Base-by-base conservation (phyloP, 2,329 filamentous ascomycete genomes). In the Trichoderma asperellum region DNA sequence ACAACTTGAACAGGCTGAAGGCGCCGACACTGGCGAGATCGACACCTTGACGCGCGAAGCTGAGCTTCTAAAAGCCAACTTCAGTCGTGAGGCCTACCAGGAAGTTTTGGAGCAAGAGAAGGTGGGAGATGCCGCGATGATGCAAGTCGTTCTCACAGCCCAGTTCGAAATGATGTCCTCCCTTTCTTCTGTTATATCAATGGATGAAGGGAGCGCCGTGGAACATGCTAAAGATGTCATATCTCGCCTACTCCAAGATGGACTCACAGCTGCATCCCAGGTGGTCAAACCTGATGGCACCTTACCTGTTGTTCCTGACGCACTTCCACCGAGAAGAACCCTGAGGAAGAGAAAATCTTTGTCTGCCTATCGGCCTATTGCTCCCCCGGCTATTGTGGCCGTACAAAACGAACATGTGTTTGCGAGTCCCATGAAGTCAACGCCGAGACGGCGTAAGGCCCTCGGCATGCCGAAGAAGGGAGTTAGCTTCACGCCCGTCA, bases 111-210 rank as follows among this genome's bases (percentile, higher is more conserved):
- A 98, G 67, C 90, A 96, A 75, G 94, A 98, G 72, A 95, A 91
- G 81, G 85, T 87, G 32, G 91, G 91, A 14, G 94, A 97, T 77
- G 88, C 90, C 24, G 88, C 87, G 21, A 88, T 92, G 73, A 85
- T 97, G 75, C 94, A 97, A 79, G 87, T 92, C 61, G 86, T 99
- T 67, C 87, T 98, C 12, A 91, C 92, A 65, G 93, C 95, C 14
- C 95, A 98, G 75, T 97, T 99, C 74, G 94, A 97, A 75, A 95
- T 94, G 2, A 87, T 98, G 71, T 85, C 92, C 5, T 93, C 94
- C 0, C 87, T 99, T 66, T 89, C 91, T 67, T 92, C 93, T 73
- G 92, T 96, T 29, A 87, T 95, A 73, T 84, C 87, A 43, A 93
- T 98, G 89, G 91, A 87, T 69, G 93, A 97, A 77, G 88, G 91